Evolutionary conservation across 1,284 basidiomycete genomes (phyloP).

Genomic region (Athelia psychrophila): DNA sequence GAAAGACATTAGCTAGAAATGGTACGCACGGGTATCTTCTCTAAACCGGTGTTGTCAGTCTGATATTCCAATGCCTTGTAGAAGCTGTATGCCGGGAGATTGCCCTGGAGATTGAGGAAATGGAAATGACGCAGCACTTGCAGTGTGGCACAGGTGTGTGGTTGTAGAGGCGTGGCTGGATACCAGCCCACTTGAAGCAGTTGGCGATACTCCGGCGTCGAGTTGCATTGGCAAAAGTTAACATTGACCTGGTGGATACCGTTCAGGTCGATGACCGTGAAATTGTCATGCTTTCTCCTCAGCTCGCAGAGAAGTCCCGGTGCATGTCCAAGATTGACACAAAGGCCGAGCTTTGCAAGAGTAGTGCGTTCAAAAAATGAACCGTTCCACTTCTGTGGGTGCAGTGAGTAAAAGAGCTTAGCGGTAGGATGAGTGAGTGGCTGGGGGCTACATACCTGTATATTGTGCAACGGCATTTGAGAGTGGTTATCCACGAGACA

Average conservation of each 20-base stretch:
- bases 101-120: slow-evolving; percentile 11
- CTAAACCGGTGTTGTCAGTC: slow-evolving; percentile 7
- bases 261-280: not conserved
- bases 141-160: slow-evolving; percentile 16
- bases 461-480: no score
- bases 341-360: not conserved
- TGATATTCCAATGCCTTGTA: slow-evolving; percentile 10
- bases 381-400: no score
- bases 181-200: slow-evolving; percentile 15
- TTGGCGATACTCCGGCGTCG: slow-evolving; percentile 4
- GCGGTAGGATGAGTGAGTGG: no score
- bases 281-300: not conserved
- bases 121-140: slow-evolving; percentile 14
- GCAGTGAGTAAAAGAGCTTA: not conserved
- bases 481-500: no score
- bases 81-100: slow-evolving; percentile 9
- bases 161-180: slow-evolving; percentile 14
- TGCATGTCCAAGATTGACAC: slow-evolving; percentile 11
- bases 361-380: no score
- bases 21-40: not conserved
- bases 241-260: slow-evolving; percentile 6
- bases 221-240: slow-evolving; percentile 16
- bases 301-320: not conserved
- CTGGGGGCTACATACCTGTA: no score
- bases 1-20: not conserved